Base-by-base conservation (phyloP, 2,329 filamentous ascomycete species). In the Pseudogymnoascus sp. region DNA sequence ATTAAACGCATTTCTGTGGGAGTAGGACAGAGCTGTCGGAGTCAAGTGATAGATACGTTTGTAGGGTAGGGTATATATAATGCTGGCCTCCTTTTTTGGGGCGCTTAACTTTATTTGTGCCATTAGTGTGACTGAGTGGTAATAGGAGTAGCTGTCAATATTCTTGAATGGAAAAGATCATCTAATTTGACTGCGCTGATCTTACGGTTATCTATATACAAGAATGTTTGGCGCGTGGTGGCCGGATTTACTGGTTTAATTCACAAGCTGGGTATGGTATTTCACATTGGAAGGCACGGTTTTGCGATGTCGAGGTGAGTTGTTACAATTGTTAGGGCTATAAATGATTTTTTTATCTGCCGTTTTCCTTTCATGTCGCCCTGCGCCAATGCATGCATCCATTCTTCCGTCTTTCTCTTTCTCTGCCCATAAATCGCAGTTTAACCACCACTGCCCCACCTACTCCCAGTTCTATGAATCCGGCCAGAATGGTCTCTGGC, bases 51-150 rank as follows among this genome's bases (percentile, higher is more conserved):
- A 5, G 49, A 55, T 55, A 33, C 49, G 49, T 55, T 41, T 33
- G 28, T 33, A 33, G 49, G 49, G n/a, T 55, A 55, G 49, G 49
- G 28, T 55, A 55, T 35, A 55, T 55, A 55, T 55, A 55, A 55
- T 55, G n/a, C 28, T 33, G 49, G 28, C 28, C 28, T 55, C 49
- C 16, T 55, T 33, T 55, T 55, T n/a, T n/a, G n/a, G 7, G 28
- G 28, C 5, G 49, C 49, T 33, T 55, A 55, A 55, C 49, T 31
- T 55, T 21, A 55, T 55, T 14, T 55, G 28, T 55, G 28, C 49
- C 49, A 55, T 21, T 12, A 14, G n/a, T 14, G 49, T 55, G 49
- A 55, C 49, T 21, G 9, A 14, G 28, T 33, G 28, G 28, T 21
- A 21, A 28, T 33, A 33, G 11, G 9, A 18, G 28, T 55, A 55